Base-by-base conservation (phyloP, 495 filamentous ascomycete species). In the Tuber magnatum region DNA sequence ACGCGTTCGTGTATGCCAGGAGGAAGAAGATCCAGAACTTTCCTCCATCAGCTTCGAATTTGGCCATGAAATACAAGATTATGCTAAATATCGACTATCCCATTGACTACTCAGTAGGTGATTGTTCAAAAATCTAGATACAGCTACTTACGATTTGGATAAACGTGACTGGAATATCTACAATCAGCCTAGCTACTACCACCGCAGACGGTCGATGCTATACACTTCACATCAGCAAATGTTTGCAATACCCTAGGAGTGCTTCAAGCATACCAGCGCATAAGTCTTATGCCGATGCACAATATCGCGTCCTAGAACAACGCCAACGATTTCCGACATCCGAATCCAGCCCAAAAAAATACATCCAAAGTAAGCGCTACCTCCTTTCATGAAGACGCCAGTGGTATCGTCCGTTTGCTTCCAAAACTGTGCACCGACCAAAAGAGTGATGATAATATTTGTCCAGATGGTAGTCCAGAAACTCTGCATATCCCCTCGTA, bases 381-480 rank as follows among this genome's bases (percentile, higher is more conserved):
- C 91, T 8, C 91, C 87, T 70, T 91, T 87, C 12, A 88, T 84
- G 81, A 93, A 94, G 2, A 90, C 89, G 43, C 92, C 91, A 43
- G 84, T 86, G 39, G 91, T 91, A 77, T 90, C 86, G 44, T 87
- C 77, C 0, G 90, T 84, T 83, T 91, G 85, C 14, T 88, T 88
- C 77, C 90, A 90, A 83, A 93, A 94, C 46, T 92, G 83, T 35
- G 89, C 91, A 3, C 89, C 88, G 71, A 92, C 89, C 77, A 94
- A 91, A 7, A 93, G 85, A 38, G 82, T 90, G 77, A 92, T 92
- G 38, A 89, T 86, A 68, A 93, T 83, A 76, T 91, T 90, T 79
- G 92, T 91, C 83, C 92, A 92, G 77, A 90, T 87, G 77, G 92
- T 92, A 48, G 91, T 93, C 81, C 90, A 90, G 0, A 93, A 85